Conservation (phyloP, 768 basidiomycete genomes). For the Termitomyces titanicus region DNA sequence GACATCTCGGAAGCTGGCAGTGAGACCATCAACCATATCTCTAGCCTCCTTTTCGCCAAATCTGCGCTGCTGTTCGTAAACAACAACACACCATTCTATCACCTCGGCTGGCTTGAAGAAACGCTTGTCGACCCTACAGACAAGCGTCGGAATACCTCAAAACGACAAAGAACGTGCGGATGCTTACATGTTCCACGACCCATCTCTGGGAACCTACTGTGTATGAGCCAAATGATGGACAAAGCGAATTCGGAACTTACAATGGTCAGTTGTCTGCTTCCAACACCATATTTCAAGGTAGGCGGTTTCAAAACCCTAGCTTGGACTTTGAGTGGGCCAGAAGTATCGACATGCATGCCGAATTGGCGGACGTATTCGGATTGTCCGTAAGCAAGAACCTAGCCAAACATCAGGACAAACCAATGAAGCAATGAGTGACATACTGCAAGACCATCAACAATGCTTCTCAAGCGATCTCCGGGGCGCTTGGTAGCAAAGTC, state of each 20-base stretch:
- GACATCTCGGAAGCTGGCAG: constrained; percentile 46
- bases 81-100: constrained; percentile 55
- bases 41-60: constrained; percentile 46
- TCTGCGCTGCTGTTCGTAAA: constrained; percentile 60
- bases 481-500: constrained; percentile 67
- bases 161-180: neutral
- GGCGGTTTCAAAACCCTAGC: constrained; percentile 67
- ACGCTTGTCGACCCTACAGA: constrained; percentile 63
- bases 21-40: constrained; percentile 54
- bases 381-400: constrained; percentile 68
- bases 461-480: constrained; percentile 49
- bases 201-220: constrained; percentile 56
- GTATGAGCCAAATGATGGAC: neutral
- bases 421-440: constrained; percentile 1
- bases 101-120: constrained; percentile 59
- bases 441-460: constrained; percentile 52
- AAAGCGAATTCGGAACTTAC: constrained; percentile 32
- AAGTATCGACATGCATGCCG: constrained; percentile 57
- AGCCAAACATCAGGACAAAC: neutral
- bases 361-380: constrained; percentile 75
- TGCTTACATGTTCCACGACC: constrained; percentile 75
- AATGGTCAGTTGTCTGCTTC: constrained; percentile 52
- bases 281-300: constrained; percentile 58
- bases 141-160: neutral
- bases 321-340: constrained; percentile 50